These are phyloP conservation scores for Tricholoma sp. DNA, from an alignment of 768 basidiomycete genomes.

Conservation along the genomic window DNA sequence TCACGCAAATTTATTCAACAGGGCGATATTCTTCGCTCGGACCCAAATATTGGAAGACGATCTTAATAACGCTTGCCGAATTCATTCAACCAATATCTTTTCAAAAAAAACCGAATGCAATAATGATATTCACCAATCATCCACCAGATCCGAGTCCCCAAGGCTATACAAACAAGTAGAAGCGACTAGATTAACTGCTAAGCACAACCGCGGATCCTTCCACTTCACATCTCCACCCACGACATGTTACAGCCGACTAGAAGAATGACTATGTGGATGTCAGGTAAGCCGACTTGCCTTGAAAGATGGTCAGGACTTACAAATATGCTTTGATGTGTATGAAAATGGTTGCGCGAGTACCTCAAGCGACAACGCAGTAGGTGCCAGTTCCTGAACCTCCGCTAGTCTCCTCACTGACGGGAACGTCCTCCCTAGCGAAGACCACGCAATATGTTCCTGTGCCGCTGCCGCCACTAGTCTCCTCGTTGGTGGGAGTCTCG, in stretches of 20 bases:
- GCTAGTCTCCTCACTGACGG: slow-evolving; percentile 2
- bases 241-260: too few relatives aligned
- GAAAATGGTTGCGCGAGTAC: neutral
- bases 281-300: too few relatives aligned
- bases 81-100: neutral
- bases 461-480: neutral
- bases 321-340: too few relatives aligned
- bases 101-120: neutral
- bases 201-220: too few relatives aligned
- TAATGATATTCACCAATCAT: neutral
- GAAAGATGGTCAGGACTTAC: too few relatives aligned
- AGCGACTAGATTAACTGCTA: neutral
- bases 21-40: too few relatives aligned
- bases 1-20: too few relatives aligned
- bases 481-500: neutral
- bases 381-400: neutral
- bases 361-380: slow-evolving; percentile 8
- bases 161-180: neutral
- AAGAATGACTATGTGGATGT: too few relatives aligned
- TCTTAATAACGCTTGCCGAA: neutral
- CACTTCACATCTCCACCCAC: too few relatives aligned
- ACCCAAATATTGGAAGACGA: too few relatives aligned
- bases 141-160: neutral
- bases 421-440: slow-evolving; percentile 1
- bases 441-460: slow-evolving; percentile 1